A percentile compares a stretch with the other conserved stretches of the same genome.
phyloP scores from a whole-genome alignment of 345 rosid genomes.

The Stellera chamaejasme region DNA sequence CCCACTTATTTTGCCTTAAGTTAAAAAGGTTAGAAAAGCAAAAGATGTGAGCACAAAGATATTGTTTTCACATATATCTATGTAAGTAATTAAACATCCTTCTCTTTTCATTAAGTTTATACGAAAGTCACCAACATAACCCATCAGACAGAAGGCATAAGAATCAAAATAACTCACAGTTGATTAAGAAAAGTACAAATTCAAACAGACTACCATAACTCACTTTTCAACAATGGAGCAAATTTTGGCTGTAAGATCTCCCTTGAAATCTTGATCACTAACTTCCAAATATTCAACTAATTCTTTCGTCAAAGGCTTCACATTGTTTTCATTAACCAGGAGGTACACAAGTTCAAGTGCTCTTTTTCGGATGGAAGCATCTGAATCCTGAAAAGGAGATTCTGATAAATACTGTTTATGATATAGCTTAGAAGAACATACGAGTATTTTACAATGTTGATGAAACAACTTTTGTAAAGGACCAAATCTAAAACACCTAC shows the following conservation, averaged over 20 bases:
- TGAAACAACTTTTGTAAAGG: constrained; percentile 1
- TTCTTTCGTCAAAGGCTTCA: constrained; percentile 83
- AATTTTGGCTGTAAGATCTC: constrained; percentile 95
- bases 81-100: background rate
- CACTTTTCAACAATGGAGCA: constrained; percentile 97
- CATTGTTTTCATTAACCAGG: constrained; percentile 86
- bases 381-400: constrained; percentile 71
- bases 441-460: constrained; percentile 6
- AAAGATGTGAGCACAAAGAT: too few species aligned
- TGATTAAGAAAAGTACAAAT: constrained; percentile 1
- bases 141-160: constrained; percentile 7
- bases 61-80: too few species aligned
- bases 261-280: constrained; percentile 94
- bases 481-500: background rate
- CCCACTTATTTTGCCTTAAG: too few species aligned
- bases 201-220: constrained; percentile 23
- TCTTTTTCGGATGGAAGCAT: constrained; percentile 97
- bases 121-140: constrained; percentile 5
- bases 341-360: constrained; percentile 88
- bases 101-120: background rate
- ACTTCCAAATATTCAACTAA: constrained; percentile 93
- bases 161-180: constrained; percentile 1
- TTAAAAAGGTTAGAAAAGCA: too few species aligned
- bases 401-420: constrained; percentile 17
- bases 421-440: background rate